These are phyloP conservation scores for Nakazawaea anatomiae DNA, from an alignment of 805 yeast species.

Conservation along the genomic window DNA sequence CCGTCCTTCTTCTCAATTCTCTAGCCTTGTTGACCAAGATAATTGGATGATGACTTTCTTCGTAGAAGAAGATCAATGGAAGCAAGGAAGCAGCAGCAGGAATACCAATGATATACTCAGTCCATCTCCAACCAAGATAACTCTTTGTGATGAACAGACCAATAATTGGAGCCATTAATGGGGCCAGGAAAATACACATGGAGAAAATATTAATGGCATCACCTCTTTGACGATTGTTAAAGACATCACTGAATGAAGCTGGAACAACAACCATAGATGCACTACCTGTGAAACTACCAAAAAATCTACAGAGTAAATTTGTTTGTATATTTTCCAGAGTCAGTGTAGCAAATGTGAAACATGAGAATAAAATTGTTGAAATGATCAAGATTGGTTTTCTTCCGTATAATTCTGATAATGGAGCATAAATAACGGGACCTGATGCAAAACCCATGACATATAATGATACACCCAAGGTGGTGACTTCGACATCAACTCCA, in stretches of 20 bases:
- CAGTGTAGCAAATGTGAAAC: constrained; percentile 70
- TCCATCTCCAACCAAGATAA: constrained; percentile 80
- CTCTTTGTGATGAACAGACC: constrained; percentile 58
- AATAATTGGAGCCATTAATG: constrained; percentile 75
- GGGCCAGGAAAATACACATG: constrained; percentile 72
- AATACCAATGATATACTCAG: constrained; percentile 64
- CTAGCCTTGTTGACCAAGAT: constrained; percentile 60
- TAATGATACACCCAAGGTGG: constrained; percentile 68
- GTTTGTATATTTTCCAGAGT: constrained; percentile 77
- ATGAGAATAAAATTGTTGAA: constrained; percentile 48
- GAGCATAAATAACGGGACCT: constrained; percentile 91
- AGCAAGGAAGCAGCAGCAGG: constrained; percentile 39
- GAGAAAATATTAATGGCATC: constrained; percentile 67
- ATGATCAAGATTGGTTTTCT: constrained; percentile 57
- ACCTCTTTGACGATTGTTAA: constrained; percentile 62
- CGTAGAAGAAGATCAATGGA: constrained; percentile 35
- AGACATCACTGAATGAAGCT: constrained; percentile 82
- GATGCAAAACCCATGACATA: constrained; percentile 89
- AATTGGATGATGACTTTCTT: constrained; percentile 70
- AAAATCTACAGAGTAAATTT: constrained; percentile 68
- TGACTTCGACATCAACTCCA: constrained; percentile 61
- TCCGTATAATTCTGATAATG: constrained; percentile 74
- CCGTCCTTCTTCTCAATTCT: constrained; percentile 56
- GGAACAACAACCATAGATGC: constrained; percentile 84
- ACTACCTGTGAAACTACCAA: constrained; percentile 77